Conservation (phyloP, 495 filamentous ascomycete species). For the Cladorrhinum samala region DNA sequence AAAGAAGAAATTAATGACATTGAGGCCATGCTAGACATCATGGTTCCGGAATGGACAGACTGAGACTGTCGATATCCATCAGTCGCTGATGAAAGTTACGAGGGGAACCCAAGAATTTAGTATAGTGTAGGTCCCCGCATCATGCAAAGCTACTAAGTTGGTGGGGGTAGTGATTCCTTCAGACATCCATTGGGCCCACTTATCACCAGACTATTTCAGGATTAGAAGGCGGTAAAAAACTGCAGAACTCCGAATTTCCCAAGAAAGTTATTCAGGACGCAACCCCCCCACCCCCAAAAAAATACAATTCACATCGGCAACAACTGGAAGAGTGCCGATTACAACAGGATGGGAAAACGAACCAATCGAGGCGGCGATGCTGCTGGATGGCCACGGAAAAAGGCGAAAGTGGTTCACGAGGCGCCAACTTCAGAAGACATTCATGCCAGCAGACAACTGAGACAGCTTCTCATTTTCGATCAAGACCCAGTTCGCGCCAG, state of each 20-base stretch:
- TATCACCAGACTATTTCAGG: slow-evolving; percentile 12
- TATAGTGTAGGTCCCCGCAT: no score
- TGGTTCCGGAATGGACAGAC: no score
- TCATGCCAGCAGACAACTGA: slow-evolving; percentile 53
- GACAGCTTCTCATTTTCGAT: slow-evolving; percentile 57
- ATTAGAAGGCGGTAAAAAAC: slow-evolving; percentile 20
- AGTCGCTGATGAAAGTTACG: no score
- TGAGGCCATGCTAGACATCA: no score
- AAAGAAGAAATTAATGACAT: no score
- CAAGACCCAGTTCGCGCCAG: slow-evolving; percentile 56
- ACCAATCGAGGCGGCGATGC: slow-evolving; percentile 27
- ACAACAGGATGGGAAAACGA: slow-evolving; percentile 37
- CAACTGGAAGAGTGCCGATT: no score
- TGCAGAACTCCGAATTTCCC: slow-evolving; percentile 22
- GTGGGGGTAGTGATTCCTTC: no score
- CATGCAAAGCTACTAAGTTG: no score
- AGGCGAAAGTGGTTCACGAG: slow-evolving; percentile 37
- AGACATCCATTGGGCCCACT: no score
- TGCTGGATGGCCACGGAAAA: slow-evolving; percentile 23
- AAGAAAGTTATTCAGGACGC: slow-evolving; percentile 4
- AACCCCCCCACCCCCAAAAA: not conserved
- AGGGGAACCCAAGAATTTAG: no score
- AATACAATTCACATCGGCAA: not conserved
- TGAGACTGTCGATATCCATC: no score
- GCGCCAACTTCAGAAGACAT: slow-evolving; percentile 50